A percentile compares a stretch with the other conserved stretches of the same genome.
Conservation (phyloP, 345 rosid genomes). For the Eutrema heterophyllum region DNA sequence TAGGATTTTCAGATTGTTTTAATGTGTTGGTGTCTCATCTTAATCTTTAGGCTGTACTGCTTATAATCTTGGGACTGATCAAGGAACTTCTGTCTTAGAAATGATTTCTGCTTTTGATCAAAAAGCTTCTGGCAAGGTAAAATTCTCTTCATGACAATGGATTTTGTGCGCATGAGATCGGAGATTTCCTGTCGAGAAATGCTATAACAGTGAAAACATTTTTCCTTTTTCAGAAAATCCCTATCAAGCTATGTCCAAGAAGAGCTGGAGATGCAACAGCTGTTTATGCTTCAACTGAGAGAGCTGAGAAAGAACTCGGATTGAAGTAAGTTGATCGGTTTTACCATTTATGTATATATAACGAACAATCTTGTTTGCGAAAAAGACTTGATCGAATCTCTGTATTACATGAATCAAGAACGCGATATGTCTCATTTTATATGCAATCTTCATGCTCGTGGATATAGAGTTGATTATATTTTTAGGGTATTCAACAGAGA, state of each 20-base stretch:
- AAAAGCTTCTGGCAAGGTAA: conserved; percentile 86
- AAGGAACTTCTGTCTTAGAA: conserved; percentile 84
- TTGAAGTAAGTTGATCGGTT: conserved; percentile 61
- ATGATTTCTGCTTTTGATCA: conserved; percentile 94
- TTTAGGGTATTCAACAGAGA: not conserved
- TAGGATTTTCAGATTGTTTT: not conserved
- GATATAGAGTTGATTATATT: not conserved
- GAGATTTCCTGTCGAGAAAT: not conserved
- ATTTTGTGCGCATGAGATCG: no score
- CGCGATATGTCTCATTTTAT: not conserved
- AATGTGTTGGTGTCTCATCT: not conserved
- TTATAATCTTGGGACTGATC: conserved; percentile 86
- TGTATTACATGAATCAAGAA: not conserved
- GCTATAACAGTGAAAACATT: not conserved
- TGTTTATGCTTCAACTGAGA: conserved; percentile 73
- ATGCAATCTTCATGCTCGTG: not conserved
- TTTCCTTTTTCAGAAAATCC: conserved; percentile 61
- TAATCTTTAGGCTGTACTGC: conserved; percentile 61
- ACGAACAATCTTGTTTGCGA: not conserved
- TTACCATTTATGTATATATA: not conserved
- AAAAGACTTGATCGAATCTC: no score
- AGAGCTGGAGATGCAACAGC: conserved; percentile 92
- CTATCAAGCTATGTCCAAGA: conserved; percentile 69
- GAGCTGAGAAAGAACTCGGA: conserved; percentile 77
- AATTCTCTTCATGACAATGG: not conserved